Evolutionary conservation across 805 yeast genomes (phyloP), one percentile per base, ranked within the genome.

Genomic region (Candida nemodendra): DNA sequence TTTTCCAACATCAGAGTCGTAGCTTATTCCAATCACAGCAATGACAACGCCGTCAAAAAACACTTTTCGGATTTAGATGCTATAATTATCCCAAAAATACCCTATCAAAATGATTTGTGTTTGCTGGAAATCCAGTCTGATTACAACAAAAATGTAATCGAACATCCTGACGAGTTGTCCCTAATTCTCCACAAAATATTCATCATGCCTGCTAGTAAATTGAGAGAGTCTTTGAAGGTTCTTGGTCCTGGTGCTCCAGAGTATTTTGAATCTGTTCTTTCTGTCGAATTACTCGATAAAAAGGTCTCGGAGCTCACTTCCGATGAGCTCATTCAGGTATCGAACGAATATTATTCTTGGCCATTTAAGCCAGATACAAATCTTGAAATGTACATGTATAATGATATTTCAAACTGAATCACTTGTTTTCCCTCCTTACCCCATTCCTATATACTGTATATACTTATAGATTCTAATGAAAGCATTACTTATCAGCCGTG

Each of bases 191-290:
- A 77, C 50, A 75, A 74, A 50, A 55, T 87, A 27, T 71, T 81
- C 65, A 66, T 78, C 15, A 58, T 71, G 22, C 52, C 56, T 3
- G 45, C 50, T 9, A 64, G 66, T 32, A 55, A 66, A 9, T 71
- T 80, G 0, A 54, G 81, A 9, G 38, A 45, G 1, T 76, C 75
- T 2, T 45, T 84, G 1, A 62, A 68, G 11, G 66, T 75, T 15
- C 61, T 91, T 8, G 95, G 95, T 0, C 90, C 95, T 2, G 97
- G 96, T 2, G 95, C 93, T 0, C 67, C 57, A 2, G 80, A 74
- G 2, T 81, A 74, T 44, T 71, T 68, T 36, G 32, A 27, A 1
- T 39, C 39, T 2, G 61, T 56, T 5, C 59, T 72, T 9, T 56
- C 73, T 2, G 34, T 41, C 11, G 66, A 63, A 0, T 34, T 81